Evolutionary conservation across 176 grass and related monocot species (phyloP), one percentile per base, ranked within the genome.

Genomic region (Canna indica): DNA sequence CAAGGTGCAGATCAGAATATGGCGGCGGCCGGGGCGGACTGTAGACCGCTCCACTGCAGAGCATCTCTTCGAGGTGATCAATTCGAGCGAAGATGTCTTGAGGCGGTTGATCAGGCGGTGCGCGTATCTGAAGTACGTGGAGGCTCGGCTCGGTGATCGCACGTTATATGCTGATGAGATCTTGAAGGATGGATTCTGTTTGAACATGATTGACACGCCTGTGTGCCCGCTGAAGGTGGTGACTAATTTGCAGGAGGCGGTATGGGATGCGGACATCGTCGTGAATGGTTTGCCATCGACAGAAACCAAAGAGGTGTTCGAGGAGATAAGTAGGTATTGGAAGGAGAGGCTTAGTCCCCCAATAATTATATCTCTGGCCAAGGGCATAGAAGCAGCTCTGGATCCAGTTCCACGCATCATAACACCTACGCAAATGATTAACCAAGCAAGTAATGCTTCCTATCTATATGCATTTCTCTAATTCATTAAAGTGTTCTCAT

Each of bases 121-220:
- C 71, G 85, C 88, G 2, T 99, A 99, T 77, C 79, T 99, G 66
- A 99, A 99, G 82, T 99, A 99, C 38, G 94, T 99, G 27, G 94
- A 93, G 82, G 94, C 54, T 9, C 54, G 94, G 59, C 84, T 99
- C 30, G 94, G 94, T 1, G 90, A 93, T 50, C 94, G 94, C 73
- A 85, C 80, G 59, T 79, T 99, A 54, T 87, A 84, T 47, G 94
- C 94, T 17, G 94, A 99, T 65, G 94, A 99, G 82, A 99, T 99
- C n/a, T 70, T 99, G 74, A 71, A 80, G 75, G 90, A 99, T 62
- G 94, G 94, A 0, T 93, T 99, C 81, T 99, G 94, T 75, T 80
- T 99, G 74, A 99, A 99, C 81, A 99, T 99, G 90, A 77, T 94
- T 47, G 86, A 99, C 77, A 99, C 95, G 16, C 95, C 95, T 22